Evolutionary conservation across 2,329 filamentous ascomycete species (phyloP).

Genomic region (Fusarium sp.): DNA sequence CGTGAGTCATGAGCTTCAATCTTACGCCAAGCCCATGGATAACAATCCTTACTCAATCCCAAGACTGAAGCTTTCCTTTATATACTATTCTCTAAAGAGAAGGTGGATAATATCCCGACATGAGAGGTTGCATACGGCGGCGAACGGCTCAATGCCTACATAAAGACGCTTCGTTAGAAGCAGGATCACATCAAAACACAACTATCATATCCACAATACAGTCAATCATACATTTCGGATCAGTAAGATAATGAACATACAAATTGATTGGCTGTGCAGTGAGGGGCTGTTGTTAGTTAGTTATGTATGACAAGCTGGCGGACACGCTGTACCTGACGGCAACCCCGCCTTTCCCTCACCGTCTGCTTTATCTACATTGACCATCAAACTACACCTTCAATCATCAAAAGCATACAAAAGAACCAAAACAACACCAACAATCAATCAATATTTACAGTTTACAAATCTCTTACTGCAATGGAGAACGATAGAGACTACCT

Average conservation of each 20-base stretch:
- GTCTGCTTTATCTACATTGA: neutral
- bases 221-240: neutral
- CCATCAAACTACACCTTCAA: neutral
- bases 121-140: neutral
- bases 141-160: neutral
- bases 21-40: slow-evolving; percentile 4
- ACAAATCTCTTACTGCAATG: slow-evolving; percentile 3
- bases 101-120: neutral
- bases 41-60: neutral
- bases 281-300: slow-evolving; percentile 1
- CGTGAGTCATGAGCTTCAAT: neutral
- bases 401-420: neutral
- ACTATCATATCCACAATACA: neutral
- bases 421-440: neutral
- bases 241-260: neutral
- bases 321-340: neutral
- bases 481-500: slow-evolving; percentile 48
- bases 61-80: neutral
- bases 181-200: neutral
- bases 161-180: neutral
- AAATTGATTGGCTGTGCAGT: neutral
- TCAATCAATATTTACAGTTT: neutral
- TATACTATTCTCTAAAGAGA: neutral
- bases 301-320: slow-evolving; percentile 8
- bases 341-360: slow-evolving; percentile 11